Conservation (phyloP, 306 rosid genomes). For the Begonia masoniana region DNA sequence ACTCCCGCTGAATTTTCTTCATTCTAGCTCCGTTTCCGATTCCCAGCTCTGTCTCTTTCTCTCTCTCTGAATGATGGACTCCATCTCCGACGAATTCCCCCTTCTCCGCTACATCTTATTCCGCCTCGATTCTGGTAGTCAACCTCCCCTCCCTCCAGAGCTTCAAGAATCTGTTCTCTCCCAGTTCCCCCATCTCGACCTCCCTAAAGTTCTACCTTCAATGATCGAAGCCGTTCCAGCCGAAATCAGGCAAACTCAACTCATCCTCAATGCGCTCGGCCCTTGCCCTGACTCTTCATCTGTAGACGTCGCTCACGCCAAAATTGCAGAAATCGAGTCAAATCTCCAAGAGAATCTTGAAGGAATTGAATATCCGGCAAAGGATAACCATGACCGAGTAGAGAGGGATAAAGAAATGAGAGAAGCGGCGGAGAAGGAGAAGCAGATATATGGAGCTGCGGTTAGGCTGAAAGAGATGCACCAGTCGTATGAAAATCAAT, state of each 20-base stretch:
- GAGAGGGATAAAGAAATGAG: constrained; percentile 28
- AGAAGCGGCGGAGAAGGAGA: constrained; percentile 43
- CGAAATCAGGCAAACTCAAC: background rate
- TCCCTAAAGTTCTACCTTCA: too few relatives aligned
- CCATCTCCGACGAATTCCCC: constrained; percentile 20
- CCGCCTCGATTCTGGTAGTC: too few relatives aligned
- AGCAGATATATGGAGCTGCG: constrained; percentile 24
- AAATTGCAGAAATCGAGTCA: constrained; percentile 35
- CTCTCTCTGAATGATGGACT: background rate
- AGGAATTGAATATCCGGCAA: constrained; percentile 11
- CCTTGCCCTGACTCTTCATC: constrained; percentile 64
- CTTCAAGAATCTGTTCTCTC: too few relatives aligned
- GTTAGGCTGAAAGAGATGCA: constrained; percentile 66
- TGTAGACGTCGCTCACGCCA: constrained; percentile 40
- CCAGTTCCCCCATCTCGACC: too few relatives aligned
- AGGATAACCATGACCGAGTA: constrained; percentile 3
- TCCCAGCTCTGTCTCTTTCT: background rate
- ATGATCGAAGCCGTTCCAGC: background rate
- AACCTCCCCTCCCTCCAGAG: too few relatives aligned
- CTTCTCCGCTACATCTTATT: constrained; percentile 43
- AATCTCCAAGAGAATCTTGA: constrained; percentile 35
- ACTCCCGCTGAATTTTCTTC: background rate
- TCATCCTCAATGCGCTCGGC: constrained; percentile 55
- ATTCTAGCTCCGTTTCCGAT: background rate
- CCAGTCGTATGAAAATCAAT: constrained; percentile 45